Base-by-base conservation (phyloP, 2,329 filamentous ascomycete species). In the Aspergillus amoenus region DNA sequence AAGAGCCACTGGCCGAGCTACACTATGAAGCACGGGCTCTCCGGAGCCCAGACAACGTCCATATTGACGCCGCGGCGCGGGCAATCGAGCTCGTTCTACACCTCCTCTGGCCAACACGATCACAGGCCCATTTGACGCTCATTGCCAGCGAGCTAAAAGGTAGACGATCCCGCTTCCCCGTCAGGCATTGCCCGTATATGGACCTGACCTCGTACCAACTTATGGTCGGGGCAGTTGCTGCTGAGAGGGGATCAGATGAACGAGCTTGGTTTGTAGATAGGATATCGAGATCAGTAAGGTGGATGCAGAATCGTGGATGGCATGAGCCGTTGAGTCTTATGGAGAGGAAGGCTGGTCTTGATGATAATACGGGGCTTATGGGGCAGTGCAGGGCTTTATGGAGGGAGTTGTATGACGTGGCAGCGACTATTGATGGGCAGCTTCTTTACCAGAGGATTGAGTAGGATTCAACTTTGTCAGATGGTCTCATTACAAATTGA, bases 241-340 rank as follows among this genome's bases (percentile, higher is more conserved):
- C 54, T 6, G 54, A 42, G 2, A 13, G 11, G n/a, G 48, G 42
- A 7, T 56, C 54, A 1, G 30, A 17, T 2, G 34, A 18, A 5
- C 46, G 54, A 22, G 21, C 32, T n/a, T 56, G 54, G 54, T 56
- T 56, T 41, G n/a, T 56, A 15, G 54, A 42, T 22, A 40, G 6
- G 13, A 8, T 56, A 2, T 27, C 34, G 15, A n/a, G 3, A 5
- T 30, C 54, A 2, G 47, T 56, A 24, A 41, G 48, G 1, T 49
- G 39, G 54, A 56, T 52, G 54, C 40, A 46, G 34, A n/a, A 17
- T 1, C 54, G 34, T 13, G 54, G 48, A 6, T 56, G 54, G 54
- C 12, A 21, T 9, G 32, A 46, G 21, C 54, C 54, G 12, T 47
- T 56, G 21, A 42, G 40, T 17, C 3, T 56, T 2, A 3, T 52